Evolutionary conservation across 345 rosid genomes (phyloP), one percentile per base, ranked within the genome.

Genomic region (Lumnitzera littorea): DNA sequence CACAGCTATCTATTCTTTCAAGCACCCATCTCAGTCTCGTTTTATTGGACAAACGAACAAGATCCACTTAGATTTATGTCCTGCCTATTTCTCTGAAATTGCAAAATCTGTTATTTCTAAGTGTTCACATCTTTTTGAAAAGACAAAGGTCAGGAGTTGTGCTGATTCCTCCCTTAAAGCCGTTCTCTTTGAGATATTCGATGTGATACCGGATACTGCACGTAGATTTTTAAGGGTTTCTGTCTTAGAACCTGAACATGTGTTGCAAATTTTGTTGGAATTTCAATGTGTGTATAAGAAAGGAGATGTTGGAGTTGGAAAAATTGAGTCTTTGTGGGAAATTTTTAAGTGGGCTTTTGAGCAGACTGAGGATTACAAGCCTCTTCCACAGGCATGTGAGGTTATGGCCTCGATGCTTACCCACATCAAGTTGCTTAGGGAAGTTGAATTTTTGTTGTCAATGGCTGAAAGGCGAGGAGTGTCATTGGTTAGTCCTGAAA

Each of bases 271-370:
- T 12, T 65, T 82, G 4, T 55, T 69, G 75, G 81, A 79, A 52
- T 84, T 85, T 67, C 59, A 72, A 57, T 62, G 67, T 55, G 82
- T 80, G 68, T 57, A 62, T 53, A 73, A 64, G 55, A 82, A 64
- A 61, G 73, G 60, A 62, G 80, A 47, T 31, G 43, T 70, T 70
- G 62, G 56, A 24, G 61, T 62, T 48, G 65, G 55, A 73, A 88
- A 88, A 78, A 75, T 85, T 13, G 85, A 60, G 68, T 58, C 84
- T 74, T 69, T 91, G 56, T 86, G 91, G 94, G 74, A 65, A 58
- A 2, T 86, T 71, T 88, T 88, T 72, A 80, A 65, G 62, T 82
- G 80, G 76, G 84, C 60, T 59, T 55, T 50, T 63, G 69, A 62
- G 55, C 79, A 78, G 36, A 23, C 59, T 59, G 65, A 63, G 70